These are phyloP conservation scores for Hibiscus tridactylites DNA, from an alignment of 345 rosid genomes.

Conservation along the genomic window DNA sequence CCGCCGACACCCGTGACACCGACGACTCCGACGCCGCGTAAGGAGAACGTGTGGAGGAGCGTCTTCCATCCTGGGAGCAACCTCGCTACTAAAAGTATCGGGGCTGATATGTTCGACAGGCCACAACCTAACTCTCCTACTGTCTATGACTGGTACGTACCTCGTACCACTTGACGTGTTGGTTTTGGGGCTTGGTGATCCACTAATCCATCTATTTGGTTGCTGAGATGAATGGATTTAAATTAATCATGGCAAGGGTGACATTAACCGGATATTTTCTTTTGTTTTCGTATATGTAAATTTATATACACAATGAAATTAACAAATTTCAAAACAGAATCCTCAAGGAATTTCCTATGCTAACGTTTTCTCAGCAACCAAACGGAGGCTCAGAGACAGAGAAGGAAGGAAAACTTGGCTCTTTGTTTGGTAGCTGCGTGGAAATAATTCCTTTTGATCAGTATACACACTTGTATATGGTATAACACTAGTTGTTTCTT, in stretches of 20 bases:
- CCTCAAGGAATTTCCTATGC: not conserved
- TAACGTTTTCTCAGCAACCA: conserved; percentile 29
- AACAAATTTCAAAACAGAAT: not conserved
- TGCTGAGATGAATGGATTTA: not conserved
- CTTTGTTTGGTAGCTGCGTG: conserved; percentile 46
- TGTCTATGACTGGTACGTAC: conserved; percentile 77
- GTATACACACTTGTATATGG: not conserved
- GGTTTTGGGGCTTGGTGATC: not conserved
- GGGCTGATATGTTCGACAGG: conserved; percentile 61
- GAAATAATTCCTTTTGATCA: conserved; percentile 26
- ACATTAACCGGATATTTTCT: not conserved
- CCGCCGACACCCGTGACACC: conserved; percentile 70
- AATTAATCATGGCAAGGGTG: not conserved
- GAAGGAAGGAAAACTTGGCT: conserved; percentile 46
- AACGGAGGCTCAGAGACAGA: conserved; percentile 27
- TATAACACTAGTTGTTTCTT: not conserved
- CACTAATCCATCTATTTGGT: not conserved
- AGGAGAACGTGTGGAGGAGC: conserved; percentile 97
- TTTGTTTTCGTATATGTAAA: not conserved
- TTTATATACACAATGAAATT: not conserved
- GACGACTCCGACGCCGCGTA: conserved; percentile 45
- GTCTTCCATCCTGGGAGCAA: conserved; percentile 95
- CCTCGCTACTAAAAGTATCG: conserved; percentile 64
- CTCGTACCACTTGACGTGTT: too few species aligned
- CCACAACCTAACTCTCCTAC: conserved; percentile 84